Evolutionary conservation across 805 yeast species (phyloP), one percentile per base, ranked within the genome.

Genomic region (Deakozyma indianensis): DNA sequence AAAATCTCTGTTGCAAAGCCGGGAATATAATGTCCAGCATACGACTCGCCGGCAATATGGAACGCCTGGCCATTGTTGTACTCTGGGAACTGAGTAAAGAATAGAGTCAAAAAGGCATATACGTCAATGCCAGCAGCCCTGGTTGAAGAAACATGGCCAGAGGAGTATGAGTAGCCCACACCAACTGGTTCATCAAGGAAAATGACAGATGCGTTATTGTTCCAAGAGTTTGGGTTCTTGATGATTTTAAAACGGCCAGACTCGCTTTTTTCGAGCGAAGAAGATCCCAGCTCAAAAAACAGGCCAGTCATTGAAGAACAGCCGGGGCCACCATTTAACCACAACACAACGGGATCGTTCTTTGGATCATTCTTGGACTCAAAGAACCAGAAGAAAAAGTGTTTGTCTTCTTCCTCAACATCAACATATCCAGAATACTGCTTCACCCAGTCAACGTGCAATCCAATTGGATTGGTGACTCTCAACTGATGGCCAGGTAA

Each of bases 251-350:
- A 45, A n/a, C 38, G 46, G 15, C 35, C 32, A 3, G 20, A n/a
- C 16, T 23, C 59, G 23, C 78, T 72, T 41, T 74, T 63, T 48
- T 69, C 73, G 50, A 85, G 77, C 21, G 78, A 69, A 1, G 94
- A 71, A 15, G 95, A 90, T 23, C 95, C 95, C 55, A 85, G 71
- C 61, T 86, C 95, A 60, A 84, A 83, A 59, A 85, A 81, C 53
- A 83, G 71, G 0, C 95, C 95, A 14, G 94, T 83, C 65, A 84
- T 65, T 9, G 94, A 83, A 15, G 94, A 83, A 65, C 95, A 86
- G 3, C 96, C 96, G 41, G 96, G 95, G 16, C 96, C 96, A 54
- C 96, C 96, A 59, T 86, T 86, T 59, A 86, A 71, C 95, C 95
- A 85, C 56, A 87, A 69, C 43, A 87, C 74, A 35, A 85, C 70